Conservation (phyloP, 306 rosid genomes). For the Inga laurina region DNA sequence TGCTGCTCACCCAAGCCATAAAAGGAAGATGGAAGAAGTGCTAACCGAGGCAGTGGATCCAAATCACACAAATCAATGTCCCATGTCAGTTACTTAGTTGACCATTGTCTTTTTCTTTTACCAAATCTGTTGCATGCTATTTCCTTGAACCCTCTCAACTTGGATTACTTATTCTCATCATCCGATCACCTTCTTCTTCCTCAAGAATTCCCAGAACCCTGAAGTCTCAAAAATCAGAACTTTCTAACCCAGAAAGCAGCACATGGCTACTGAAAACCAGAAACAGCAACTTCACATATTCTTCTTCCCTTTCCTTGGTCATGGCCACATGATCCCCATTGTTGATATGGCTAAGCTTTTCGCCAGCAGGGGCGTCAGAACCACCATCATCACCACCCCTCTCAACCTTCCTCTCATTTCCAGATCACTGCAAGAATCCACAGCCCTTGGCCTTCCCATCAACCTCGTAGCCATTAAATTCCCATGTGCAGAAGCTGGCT, state of each 20-base stretch:
- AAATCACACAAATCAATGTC: background rate
- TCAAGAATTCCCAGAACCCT: background rate
- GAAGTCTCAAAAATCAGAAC: background rate
- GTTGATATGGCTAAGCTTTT: slow-evolving; percentile 50
- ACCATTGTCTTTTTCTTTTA: background rate
- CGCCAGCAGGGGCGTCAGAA: slow-evolving; percentile 27
- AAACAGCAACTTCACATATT: slow-evolving; percentile 27
- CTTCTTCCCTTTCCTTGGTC: slow-evolving; percentile 52
- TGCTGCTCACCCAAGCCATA: no score
- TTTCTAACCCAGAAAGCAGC: background rate
- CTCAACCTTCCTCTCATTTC: slow-evolving; percentile 34
- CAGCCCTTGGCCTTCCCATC: background rate
- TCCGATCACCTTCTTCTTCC: background rate
- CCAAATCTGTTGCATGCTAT: background rate
- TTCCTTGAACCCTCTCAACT: background rate
- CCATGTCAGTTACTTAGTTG: background rate
- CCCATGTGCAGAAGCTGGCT: slow-evolving; percentile 9
- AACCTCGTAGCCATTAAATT: background rate
- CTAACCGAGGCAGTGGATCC: no score
- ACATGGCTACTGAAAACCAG: background rate
- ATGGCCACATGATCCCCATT: slow-evolving; percentile 35
- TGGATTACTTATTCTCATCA: no score
- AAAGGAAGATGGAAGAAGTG: no score
- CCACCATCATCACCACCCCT: slow-evolving; percentile 59
- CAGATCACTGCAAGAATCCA: slow-evolving; percentile 22